phyloP scores from a whole-genome alignment of 2,329 filamentous ascomycete genomes.

The Fusarium denticulatum region DNA sequence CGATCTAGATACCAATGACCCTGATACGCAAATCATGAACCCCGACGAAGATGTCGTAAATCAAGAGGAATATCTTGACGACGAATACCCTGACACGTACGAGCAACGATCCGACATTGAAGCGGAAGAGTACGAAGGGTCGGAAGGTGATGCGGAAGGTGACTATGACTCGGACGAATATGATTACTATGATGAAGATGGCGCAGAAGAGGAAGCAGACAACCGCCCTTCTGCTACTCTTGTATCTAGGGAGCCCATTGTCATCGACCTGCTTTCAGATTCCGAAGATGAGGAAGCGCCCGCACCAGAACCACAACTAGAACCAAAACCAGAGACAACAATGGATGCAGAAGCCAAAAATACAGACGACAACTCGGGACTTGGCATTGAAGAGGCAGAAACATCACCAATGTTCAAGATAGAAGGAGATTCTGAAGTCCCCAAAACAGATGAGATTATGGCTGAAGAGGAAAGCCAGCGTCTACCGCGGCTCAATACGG shows the following conservation, averaged over 20 bases:
- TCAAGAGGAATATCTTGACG: slow-evolving; percentile 30
- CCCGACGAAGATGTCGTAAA: slow-evolving; percentile 39
- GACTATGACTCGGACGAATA: slow-evolving; percentile 45
- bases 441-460: neutral
- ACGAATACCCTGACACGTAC: slow-evolving; percentile 18
- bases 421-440: neutral
- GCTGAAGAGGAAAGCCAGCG: neutral
- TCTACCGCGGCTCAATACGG: neutral
- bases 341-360: neutral
- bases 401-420: neutral
- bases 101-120: slow-evolving; percentile 32
- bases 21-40: slow-evolving; percentile 36
- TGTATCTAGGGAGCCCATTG: slow-evolving; percentile 49
- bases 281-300: slow-evolving; percentile 55
- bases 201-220: slow-evolving; percentile 33
- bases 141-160: slow-evolving; percentile 45
- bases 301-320: neutral
- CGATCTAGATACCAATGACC: slow-evolving; percentile 42
- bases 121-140: slow-evolving; percentile 37
- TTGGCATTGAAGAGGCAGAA: neutral
- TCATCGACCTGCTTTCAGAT: slow-evolving; percentile 60
- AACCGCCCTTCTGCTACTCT: slow-evolving; percentile 16
- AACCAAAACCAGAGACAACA: neutral
- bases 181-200: slow-evolving; percentile 39
- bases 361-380: neutral